A percentile compares a stretch with the other conserved stretches of the same genome.
Evolutionary conservation across 164 flowering plant species (phyloP).

Genomic region (Buxus sempervirens): DNA sequence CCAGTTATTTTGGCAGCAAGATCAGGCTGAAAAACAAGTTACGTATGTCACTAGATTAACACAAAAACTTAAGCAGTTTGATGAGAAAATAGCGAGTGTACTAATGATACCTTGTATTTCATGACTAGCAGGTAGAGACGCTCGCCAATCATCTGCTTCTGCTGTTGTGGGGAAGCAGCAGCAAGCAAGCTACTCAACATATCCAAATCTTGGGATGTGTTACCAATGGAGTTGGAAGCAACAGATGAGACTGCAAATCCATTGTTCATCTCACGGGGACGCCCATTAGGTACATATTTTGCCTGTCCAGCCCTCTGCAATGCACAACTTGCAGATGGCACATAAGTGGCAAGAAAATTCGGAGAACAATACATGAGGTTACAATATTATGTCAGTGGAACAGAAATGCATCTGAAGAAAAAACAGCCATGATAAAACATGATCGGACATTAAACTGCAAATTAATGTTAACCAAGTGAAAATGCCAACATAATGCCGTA

Average conservation of each 20-base stretch:
- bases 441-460: no score
- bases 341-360: not conserved
- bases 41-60: not conserved
- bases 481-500: no score
- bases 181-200: conserved; percentile 68
- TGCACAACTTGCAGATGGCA: not conserved
- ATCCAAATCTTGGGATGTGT: conserved; percentile 36
- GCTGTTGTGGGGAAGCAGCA: conserved; percentile 64
- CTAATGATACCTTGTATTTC: conserved; percentile 52
- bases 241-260: conserved; percentile 33
- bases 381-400: no score
- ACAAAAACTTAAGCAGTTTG: not conserved
- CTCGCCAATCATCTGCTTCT: conserved; percentile 80
- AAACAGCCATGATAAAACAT: no score
- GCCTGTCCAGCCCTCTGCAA: conserved; percentile 41
- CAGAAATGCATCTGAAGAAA: no score
- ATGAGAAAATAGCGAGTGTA: no score
- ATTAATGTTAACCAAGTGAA: no score
- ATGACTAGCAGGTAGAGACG: conserved; percentile 68
- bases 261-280: conserved; percentile 32
- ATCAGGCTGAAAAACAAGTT: conserved; percentile 48
- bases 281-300: conserved; percentile 51
- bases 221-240: conserved; percentile 30
- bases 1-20: conserved; percentile 82
- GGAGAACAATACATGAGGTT: no score